Conservation (phyloP, 2,329 filamentous ascomycete genomes). For the Pyricularia sp. region DNA sequence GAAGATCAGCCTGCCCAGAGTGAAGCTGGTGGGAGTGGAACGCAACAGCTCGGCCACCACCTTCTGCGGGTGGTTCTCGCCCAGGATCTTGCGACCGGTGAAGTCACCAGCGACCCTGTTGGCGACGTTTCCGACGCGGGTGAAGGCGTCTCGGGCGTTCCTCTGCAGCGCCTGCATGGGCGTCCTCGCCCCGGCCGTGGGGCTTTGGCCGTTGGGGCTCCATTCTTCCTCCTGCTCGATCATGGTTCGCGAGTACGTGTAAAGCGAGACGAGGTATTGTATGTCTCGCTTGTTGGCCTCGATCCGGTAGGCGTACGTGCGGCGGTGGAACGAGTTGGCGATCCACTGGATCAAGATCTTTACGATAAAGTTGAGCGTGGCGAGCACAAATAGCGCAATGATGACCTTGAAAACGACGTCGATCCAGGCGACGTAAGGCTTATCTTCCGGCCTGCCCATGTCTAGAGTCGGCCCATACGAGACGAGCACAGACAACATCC, state of each 20-base stretch:
- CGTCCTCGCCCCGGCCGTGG: constrained; percentile 45
- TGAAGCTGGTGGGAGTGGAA: constrained; percentile 61
- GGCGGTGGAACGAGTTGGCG: constrained; percentile 79
- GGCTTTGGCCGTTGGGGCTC: constrained; percentile 25
- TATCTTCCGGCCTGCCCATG: constrained; percentile 27
- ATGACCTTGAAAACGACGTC: constrained; percentile 72
- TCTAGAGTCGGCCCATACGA: constrained; percentile 73
- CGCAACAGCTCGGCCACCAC: constrained; percentile 68
- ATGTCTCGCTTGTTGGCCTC: constrained; percentile 89
- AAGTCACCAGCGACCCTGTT: constrained; percentile 84
- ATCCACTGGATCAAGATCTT: constrained; percentile 94
- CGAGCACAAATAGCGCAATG: constrained; percentile 68
- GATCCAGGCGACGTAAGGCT: constrained; percentile 53
- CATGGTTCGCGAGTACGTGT: constrained; percentile 65
- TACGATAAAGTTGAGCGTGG: constrained; percentile 70
- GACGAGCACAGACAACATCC: constrained; percentile 76
- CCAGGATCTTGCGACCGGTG: constrained; percentile 56
- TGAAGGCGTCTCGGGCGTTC: constrained; percentile 62
- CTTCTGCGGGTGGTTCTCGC: constrained; percentile 67
- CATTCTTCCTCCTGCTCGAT: constrained; percentile 40
- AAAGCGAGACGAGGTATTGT: constrained; percentile 38
- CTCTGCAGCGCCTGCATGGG: constrained; percentile 61
- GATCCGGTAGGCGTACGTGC: constrained; percentile 83
- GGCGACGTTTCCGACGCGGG: constrained; percentile 73
- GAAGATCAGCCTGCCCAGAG: constrained; percentile 77